Evolutionary conservation across 352 stramenopile species (phyloP).

Genomic region (Globisporangium ultimum): DNA sequence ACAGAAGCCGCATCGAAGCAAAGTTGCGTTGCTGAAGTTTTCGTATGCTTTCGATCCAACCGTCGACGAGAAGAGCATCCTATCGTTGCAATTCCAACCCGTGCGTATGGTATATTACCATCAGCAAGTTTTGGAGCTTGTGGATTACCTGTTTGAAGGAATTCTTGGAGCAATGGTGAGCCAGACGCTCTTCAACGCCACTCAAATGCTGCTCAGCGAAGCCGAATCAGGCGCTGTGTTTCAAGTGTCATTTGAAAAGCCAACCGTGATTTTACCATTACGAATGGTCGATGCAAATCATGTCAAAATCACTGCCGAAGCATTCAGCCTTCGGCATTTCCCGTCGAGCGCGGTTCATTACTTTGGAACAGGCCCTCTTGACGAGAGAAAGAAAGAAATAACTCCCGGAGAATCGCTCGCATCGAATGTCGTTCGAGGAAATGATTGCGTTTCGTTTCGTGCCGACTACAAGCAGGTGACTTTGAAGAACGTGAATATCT

Average conservation of each 20-base stretch:
- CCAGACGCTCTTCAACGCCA: slow-evolving; percentile 66
- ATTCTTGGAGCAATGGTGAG: slow-evolving; percentile 71
- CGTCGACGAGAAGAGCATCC: slow-evolving; percentile 31
- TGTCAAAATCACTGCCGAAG: slow-evolving; percentile 52
- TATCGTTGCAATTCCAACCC: slow-evolving; percentile 55
- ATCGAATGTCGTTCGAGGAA: slow-evolving; percentile 36
- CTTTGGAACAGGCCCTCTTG: slow-evolving; percentile 18
- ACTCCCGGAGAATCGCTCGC: slow-evolving; percentile 18
- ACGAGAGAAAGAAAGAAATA: slow-evolving; percentile 29
- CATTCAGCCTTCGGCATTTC: slow-evolving; percentile 54
- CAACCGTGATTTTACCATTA: slow-evolving; percentile 66
- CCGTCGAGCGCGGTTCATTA: slow-evolving; percentile 59
- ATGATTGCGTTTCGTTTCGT: slow-evolving; percentile 20
- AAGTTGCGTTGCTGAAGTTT: slow-evolving; percentile 28
- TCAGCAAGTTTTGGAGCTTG: slow-evolving; percentile 79
- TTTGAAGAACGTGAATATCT: slow-evolving; percentile 57
- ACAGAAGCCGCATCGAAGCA: slow-evolving; percentile 6
- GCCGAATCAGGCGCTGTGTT: slow-evolving; percentile 55
- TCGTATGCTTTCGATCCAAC: slow-evolving; percentile 20
- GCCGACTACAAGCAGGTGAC: slow-evolving; percentile 38
- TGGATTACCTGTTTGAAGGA: slow-evolving; percentile 81
- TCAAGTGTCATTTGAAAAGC: slow-evolving; percentile 48
- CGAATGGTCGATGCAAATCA: slow-evolving; percentile 49
- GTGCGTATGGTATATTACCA: slow-evolving; percentile 83
- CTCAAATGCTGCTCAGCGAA: slow-evolving; percentile 65